These are phyloP conservation scores for Oryza coarctata DNA, from an alignment of 176 grass and related monocot genomes.

Conservation along the genomic window DNA sequence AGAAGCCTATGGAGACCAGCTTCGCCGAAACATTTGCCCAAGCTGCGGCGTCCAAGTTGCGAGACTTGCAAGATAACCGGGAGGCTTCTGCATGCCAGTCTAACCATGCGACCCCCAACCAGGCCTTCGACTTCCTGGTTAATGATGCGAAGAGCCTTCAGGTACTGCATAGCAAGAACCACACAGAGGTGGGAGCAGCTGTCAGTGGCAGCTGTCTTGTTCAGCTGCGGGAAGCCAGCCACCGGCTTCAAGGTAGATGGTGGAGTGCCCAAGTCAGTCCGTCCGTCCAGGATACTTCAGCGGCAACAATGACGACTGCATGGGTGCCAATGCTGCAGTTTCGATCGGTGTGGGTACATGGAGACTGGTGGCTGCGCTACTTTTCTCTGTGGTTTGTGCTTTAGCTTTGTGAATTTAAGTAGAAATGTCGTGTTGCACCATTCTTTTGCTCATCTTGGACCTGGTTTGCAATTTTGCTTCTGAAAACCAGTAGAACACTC, in stretches of 20 bases:
- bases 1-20: conserved; percentile 69
- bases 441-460: conserved; percentile 38
- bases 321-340: conserved; percentile 17
- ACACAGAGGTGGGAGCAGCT: conserved; percentile 68
- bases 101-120: conserved; percentile 38
- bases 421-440: not conserved
- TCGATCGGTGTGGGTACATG: not conserved
- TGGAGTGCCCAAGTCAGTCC: conserved; percentile 58
- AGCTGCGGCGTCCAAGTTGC: conserved; percentile 64
- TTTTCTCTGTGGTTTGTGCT: conserved; percentile 31
- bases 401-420: conserved; percentile 48
- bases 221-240: conserved; percentile 70
- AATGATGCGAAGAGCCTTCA: conserved; percentile 50
- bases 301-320: conserved; percentile 79
- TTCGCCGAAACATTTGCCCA: conserved; percentile 74
- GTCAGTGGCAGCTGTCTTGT: conserved; percentile 65
- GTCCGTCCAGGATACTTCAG: conserved; percentile 79
- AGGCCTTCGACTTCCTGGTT: conserved; percentile 68
- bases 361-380: conserved; percentile 25
- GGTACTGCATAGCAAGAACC: conserved; percentile 73
- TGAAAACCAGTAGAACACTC: conserved; percentile 30
- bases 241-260: conserved; percentile 72
- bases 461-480: conserved; percentile 36
- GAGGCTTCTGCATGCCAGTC: conserved; percentile 80
- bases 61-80: conserved; percentile 76